These are phyloP conservation scores for Xylaria hypoxylon DNA, from an alignment of 2,329 filamentous ascomycete genomes.

Conservation along the genomic window DNA sequence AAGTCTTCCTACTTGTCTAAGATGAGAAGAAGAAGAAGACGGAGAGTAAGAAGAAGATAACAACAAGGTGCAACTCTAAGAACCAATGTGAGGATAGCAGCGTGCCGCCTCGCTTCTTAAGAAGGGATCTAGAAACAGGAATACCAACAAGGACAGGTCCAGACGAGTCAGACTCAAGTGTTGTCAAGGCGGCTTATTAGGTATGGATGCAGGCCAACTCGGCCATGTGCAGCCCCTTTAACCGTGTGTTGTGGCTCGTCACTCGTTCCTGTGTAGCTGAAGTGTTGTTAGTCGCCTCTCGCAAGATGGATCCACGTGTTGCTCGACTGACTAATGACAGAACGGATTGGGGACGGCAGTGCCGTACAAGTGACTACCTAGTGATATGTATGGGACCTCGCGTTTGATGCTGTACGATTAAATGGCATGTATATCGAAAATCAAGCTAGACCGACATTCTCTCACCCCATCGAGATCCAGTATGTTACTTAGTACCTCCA, in stretches of 20 bases:
- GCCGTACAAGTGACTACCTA: constrained; percentile 24
- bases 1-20: background rate
- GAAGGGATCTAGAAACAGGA: constrained; percentile 3
- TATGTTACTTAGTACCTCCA: background rate
- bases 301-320: constrained; percentile 34
- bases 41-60: constrained; percentile 6
- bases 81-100: constrained; percentile 25
- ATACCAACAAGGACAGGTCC: constrained; percentile 4
- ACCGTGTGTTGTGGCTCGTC: constrained; percentile 28
- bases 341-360: constrained; percentile 21
- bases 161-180: constrained; percentile 11
- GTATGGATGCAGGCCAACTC: constrained; percentile 40
- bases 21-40: background rate
- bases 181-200: constrained; percentile 29
- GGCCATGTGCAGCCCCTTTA: constrained; percentile 20
- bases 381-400: constrained; percentile 25
- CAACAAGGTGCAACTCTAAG: constrained; percentile 17
- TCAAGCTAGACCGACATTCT: constrained; percentile 19
- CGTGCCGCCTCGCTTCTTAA: constrained; percentile 30
- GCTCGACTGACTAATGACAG: constrained; percentile 13
- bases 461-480: constrained; percentile 6
- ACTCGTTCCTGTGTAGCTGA: constrained; percentile 22
- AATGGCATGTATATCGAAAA: constrained; percentile 13
- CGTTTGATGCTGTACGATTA: constrained; percentile 22
- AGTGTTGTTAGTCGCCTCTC: constrained; percentile 17